A percentile compares a stretch with the other conserved stretches of the same genome.
Conservation (phyloP, 768 basidiomycete genomes). For the Termitomyces sp. region DNA sequence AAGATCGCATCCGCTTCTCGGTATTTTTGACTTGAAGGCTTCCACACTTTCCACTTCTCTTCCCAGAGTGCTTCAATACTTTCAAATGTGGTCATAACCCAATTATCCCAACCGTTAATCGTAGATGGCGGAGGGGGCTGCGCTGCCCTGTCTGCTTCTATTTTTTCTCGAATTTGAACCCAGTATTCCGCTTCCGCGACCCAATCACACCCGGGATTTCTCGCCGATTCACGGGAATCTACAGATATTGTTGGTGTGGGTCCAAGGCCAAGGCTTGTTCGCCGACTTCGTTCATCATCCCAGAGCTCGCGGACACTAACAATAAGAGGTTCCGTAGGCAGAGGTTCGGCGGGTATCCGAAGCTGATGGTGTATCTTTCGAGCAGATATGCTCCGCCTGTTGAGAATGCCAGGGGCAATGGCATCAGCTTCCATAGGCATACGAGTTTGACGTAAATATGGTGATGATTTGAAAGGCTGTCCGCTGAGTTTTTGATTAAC, state of each 20-base stretch:
- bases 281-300: conserved; percentile 88
- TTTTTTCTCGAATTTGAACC: conserved; percentile 61
- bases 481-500: conserved; percentile 18
- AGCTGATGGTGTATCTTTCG: conserved; percentile 65
- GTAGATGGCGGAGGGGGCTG: conserved; percentile 6
- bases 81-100: conserved; percentile 86
- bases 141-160: conserved; percentile 39
- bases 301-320: conserved; percentile 89
- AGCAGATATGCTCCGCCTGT: conserved; percentile 59
- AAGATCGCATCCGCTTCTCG: neutral
- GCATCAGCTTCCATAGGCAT: conserved; percentile 80
- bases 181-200: conserved; percentile 70
- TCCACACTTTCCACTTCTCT: conserved; percentile 51
- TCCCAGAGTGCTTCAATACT: conserved; percentile 89
- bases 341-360: conserved; percentile 51
- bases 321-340: conserved; percentile 69
- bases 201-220: conserved; percentile 60
- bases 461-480: conserved; percentile 39
- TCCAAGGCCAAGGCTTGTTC: conserved; percentile 58
- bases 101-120: conserved; percentile 54
- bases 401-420: conserved; percentile 78
- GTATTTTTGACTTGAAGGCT: conserved; percentile 24
- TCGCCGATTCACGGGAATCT: conserved; percentile 59
- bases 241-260: conserved; percentile 71
- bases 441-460: conserved; percentile 62